Conservation (phyloP, 1,139 yeast species). For the Debaryomyces psychrophilus region DNA sequence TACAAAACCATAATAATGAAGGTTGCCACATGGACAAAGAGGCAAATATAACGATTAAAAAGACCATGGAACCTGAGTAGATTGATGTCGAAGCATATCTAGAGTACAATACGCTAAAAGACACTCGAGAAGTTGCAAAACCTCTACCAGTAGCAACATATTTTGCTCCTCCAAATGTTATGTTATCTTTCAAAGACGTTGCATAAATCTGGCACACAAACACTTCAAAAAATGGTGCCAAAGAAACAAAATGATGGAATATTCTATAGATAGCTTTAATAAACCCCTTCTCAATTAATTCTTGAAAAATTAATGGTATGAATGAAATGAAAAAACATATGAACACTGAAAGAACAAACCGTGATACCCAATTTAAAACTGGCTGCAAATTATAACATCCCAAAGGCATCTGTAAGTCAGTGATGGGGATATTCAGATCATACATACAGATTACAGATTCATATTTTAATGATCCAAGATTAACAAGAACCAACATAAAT, state of each 20-base stretch:
- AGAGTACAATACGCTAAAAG: conserved; percentile 47
- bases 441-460: conserved; percentile 52
- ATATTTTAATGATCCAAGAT: conserved; percentile 50
- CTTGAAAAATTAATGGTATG: conserved; percentile 54
- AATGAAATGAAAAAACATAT: conserved; percentile 54
- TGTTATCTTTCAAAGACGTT: conserved; percentile 50
- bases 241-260: conserved; percentile 50
- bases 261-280: conserved; percentile 48
- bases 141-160: conserved; percentile 61
- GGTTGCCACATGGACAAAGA: conserved; percentile 52
- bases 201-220: conserved; percentile 57
- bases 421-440: conserved; percentile 47
- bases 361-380: conserved; percentile 52
- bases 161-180: conserved; percentile 55
- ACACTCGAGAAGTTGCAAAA: conserved; percentile 52
- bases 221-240: conserved; percentile 57
- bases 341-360: conserved; percentile 53
- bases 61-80: conserved; percentile 44
- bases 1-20: conserved; percentile 53
- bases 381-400: conserved; percentile 55
- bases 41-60: conserved; percentile 44
- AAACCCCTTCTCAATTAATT: conserved; percentile 53
- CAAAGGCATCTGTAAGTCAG: conserved; percentile 47
- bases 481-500: conserved; percentile 48
- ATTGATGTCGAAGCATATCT: conserved; percentile 52